Base-by-base conservation (phyloP, 805 yeast species). In the Jamesozyma rosinii region DNA sequence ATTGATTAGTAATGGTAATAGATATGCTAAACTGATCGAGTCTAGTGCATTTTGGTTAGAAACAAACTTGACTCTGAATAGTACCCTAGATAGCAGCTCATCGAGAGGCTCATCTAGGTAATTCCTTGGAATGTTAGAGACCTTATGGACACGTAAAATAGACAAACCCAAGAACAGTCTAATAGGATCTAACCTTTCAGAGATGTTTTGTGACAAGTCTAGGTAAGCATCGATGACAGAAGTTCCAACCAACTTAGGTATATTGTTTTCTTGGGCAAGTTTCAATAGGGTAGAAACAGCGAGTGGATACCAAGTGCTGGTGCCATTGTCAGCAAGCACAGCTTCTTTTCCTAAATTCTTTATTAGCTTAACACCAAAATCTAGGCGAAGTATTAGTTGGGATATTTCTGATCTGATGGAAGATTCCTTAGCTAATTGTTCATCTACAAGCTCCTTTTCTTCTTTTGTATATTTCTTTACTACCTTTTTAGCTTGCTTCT, bases 11-110 rank as follows among this genome's bases (percentile, higher is more conserved):
- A 90, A 64, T 1, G 97, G 97, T 37, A 87, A 66, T 17, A 83
- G 59, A 59, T 84, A 92, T 35, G 81, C 76, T 52, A 89, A 68
- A 1, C 90, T 74, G 29, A 78, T 63, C 1, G 78, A 62, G 51
- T 84, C 89, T 42, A 89, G 71, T 1, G 85, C 79, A 26, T 74
- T 68, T 53, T 85, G 87, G 52, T 81, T 88, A 13, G 87, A 72
- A 13, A 83, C 67, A 52, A 87, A 75, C 52, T 87, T 84, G 46
- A 86, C 66, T 59, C 83, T 74, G 69, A 83, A 90, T 38, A 90
- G 67, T 26, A 86, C 76, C 42, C 89, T 75, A 1, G 86, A 68
- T 6, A 81, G 60, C 36, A 81, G 57, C 5, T 74, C 77, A 8
- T 69, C 54, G 5, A 81, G 50, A 3, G 80, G 74, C 50, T 77